Evolutionary conservation across 1,284 basidiomycete species (phyloP).

Genomic region (Boletellus deceptivus): DNA sequence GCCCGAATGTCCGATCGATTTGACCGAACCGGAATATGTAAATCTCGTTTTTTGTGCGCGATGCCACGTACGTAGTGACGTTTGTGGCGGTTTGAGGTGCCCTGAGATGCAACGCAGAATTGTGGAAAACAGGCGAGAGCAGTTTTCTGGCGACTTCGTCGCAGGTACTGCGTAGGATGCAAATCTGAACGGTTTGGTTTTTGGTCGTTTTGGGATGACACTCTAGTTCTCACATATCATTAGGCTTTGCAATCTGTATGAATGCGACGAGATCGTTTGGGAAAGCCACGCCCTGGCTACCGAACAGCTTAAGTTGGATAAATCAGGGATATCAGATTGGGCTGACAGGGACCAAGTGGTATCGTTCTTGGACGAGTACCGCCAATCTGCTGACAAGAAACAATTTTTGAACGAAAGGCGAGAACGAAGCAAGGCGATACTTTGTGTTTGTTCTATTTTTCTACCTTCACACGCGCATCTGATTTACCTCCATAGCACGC

Average conservation of each 20-base stretch:
- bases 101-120: not conserved
- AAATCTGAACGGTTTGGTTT: not conserved
- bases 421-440: not conserved
- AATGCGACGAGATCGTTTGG: not conserved
- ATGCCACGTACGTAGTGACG: slow-evolving; percentile 12
- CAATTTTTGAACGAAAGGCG: not conserved
- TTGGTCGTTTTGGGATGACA: not conserved
- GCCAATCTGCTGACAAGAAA: not conserved
- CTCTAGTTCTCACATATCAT: not conserved
- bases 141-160: slow-evolving; percentile 11
- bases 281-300: not conserved
- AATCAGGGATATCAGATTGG: not conserved
- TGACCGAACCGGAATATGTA: slow-evolving; percentile 32
- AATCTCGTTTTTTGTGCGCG: slow-evolving; percentile 21
- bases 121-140: slow-evolving; percentile 1
- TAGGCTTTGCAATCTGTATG: not conserved
- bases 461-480: not conserved
- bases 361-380: slow-evolving; percentile 8
- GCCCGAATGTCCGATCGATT: slow-evolving; percentile 26
- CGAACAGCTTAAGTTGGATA: not conserved
- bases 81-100: not conserved
- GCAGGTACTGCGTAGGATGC: slow-evolving; percentile 9
- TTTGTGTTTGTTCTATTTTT: not conserved
- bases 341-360: slow-evolving; percentile 13
- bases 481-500: slow-evolving; percentile 5